phyloP scores from a whole-genome alignment of 139 green algal species.

The Tetraselmis striata region DNA sequence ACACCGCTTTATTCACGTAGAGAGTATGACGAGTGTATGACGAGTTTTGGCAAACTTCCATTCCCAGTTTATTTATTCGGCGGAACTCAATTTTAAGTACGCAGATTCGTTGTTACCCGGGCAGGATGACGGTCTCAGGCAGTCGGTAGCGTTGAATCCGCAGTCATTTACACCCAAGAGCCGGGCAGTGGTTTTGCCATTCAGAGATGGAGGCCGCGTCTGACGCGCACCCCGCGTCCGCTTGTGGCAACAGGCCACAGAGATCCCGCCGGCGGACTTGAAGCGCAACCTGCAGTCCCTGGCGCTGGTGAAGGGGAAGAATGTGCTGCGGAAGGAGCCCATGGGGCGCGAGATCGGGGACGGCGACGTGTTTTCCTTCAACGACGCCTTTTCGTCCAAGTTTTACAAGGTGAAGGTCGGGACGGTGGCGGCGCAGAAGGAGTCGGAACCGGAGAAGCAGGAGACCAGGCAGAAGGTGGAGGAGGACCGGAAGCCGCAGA shows the following conservation, averaged over 20 bases:
- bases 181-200: too few relatives aligned
- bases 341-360: slow-evolving; percentile 76
- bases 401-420: slow-evolving; percentile 78
- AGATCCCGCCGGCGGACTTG: slow-evolving; percentile 77
- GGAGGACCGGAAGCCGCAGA: slow-evolving; percentile 96
- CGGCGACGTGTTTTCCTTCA: slow-evolving; percentile 83
- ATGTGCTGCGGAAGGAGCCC: slow-evolving; percentile 84
- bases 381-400: slow-evolving; percentile 79
- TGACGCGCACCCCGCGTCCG: too few relatives aligned
- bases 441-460: slow-evolving; percentile 63
- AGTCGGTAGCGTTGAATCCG: too few relatives aligned
- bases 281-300: slow-evolving; percentile 84
- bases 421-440: slow-evolving; percentile 60
- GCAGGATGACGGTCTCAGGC: too few relatives aligned
- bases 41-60: too few relatives aligned
- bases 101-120: too few relatives aligned
- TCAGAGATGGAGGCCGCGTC: too few relatives aligned
- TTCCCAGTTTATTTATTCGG: too few relatives aligned
- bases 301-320: slow-evolving; percentile 59
- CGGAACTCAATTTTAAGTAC: too few relatives aligned
- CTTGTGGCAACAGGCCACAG: slow-evolving; percentile 43
- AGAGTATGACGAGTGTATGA: too few relatives aligned
- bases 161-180: too few relatives aligned
- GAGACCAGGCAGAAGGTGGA: slow-evolving; percentile 90
- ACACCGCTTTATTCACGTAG: too few relatives aligned